Evolutionary conservation across 331 rosid species (phyloP).

Genomic region (Rhamnella rubrinervis): DNA sequence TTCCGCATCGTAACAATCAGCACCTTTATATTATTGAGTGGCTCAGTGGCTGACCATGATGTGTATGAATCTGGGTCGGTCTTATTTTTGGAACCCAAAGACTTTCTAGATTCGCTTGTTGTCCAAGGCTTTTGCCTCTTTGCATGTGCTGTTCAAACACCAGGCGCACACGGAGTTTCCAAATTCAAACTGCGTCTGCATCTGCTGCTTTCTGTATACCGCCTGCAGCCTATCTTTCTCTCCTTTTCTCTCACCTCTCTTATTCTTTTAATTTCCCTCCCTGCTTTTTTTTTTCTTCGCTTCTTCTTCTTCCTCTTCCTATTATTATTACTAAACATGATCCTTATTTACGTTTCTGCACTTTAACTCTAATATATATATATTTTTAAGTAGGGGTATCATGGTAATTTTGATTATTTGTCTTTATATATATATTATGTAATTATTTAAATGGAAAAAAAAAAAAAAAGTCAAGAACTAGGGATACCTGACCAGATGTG

Average conservation of each 20-base stretch:
- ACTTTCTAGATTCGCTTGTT: background rate
- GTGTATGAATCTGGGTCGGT: background rate
- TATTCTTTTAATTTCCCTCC: background rate
- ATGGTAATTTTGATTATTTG: background rate
- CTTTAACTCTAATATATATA: background rate
- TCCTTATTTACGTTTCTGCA: too few relatives aligned
- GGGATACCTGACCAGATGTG: too few relatives aligned
- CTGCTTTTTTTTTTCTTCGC: background rate
- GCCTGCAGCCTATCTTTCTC: background rate
- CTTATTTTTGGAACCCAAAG: background rate
- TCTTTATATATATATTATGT: too few relatives aligned
- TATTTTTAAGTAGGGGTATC: background rate
- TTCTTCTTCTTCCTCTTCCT: background rate
- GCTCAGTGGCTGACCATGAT: background rate
- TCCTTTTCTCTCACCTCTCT: too few relatives aligned
- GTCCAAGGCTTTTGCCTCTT: too few relatives aligned
- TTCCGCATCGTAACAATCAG: conserved; percentile 46
- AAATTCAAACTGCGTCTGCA: background rate
- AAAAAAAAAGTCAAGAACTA: too few relatives aligned
- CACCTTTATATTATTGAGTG: background rate
- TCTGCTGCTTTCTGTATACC: too few relatives aligned
- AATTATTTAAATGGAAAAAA: too few relatives aligned
- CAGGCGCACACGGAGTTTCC: background rate
- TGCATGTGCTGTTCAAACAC: too few relatives aligned
- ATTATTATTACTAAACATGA: too few relatives aligned